These are phyloP conservation scores for Colletotrichum somersetense DNA, from an alignment of 2,329 filamentous ascomycete species.

Conservation along the genomic window DNA sequence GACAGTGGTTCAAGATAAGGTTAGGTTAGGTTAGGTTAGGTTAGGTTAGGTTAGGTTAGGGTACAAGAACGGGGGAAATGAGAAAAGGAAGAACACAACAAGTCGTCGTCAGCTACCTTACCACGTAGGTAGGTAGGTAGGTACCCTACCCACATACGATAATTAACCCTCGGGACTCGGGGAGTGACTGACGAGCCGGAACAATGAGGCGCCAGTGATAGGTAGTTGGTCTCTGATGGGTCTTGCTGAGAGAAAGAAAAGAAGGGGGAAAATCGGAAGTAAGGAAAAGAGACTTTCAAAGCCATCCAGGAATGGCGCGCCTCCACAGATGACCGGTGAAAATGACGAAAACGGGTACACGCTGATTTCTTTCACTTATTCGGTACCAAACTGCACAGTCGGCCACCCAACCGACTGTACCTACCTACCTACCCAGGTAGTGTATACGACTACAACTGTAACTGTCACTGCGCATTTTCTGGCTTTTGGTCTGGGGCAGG, in stretches of 20 bases:
- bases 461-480: constrained; percentile 15
- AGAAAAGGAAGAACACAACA: not conserved
- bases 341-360: constrained; percentile 26
- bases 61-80: constrained; percentile 1
- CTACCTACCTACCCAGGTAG: no score
- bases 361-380: not conserved
- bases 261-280: not conserved
- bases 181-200: not conserved
- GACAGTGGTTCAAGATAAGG: constrained; percentile 25
- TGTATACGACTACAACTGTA: not conserved
- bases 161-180: no score
- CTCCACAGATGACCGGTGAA: constrained; percentile 25
- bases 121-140: no score
- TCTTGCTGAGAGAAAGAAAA: not conserved
- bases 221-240: not conserved
- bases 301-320: constrained; percentile 16
- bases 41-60: constrained; percentile 31
- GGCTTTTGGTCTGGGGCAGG: constrained; percentile 15
- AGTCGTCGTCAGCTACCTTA: not conserved
- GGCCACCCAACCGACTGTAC: constrained; percentile 6
- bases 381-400: not conserved
- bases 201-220: not conserved
- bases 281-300: not conserved
- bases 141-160: not conserved
- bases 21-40: constrained; percentile 12